Conservation (phyloP, 169 alveolate species). For the Plasmodium falciparum region DNA sequence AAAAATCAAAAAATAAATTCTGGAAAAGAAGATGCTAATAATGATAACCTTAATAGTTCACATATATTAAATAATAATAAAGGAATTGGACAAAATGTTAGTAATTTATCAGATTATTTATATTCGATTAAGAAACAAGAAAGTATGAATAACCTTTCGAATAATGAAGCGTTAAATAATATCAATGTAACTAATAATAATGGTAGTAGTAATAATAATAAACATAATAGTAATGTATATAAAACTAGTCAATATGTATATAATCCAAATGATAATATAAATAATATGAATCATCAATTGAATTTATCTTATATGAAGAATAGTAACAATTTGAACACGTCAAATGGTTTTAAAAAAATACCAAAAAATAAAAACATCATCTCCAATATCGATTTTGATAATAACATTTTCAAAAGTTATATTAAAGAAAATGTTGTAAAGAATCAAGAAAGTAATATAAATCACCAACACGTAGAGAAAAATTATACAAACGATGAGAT, state of each 20-base stretch:
- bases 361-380: not conserved
- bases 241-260: not conserved
- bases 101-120: not conserved
- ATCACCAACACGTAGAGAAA: not conserved
- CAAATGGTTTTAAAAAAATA: not conserved
- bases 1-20: no score
- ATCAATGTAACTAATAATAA: not conserved
- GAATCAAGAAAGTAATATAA: not conserved
- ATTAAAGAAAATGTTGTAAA: conserved; percentile 27
- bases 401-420: conserved; percentile 44
- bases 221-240: not conserved
- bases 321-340: not conserved
- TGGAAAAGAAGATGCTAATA: no score
- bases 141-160: no score
- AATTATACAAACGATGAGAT: not conserved
- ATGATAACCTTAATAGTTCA: no score
- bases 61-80: not conserved
- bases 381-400: conserved; percentile 21
- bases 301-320: not conserved
- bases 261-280: not conserved
- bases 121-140: not conserved
- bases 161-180: not conserved
- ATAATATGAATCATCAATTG: not conserved
- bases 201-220: not conserved
- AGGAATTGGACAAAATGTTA: not conserved